These are phyloP conservation scores for Leucaena leucocephala DNA, from an alignment of 306 rosid species.

Conservation along the genomic window DNA sequence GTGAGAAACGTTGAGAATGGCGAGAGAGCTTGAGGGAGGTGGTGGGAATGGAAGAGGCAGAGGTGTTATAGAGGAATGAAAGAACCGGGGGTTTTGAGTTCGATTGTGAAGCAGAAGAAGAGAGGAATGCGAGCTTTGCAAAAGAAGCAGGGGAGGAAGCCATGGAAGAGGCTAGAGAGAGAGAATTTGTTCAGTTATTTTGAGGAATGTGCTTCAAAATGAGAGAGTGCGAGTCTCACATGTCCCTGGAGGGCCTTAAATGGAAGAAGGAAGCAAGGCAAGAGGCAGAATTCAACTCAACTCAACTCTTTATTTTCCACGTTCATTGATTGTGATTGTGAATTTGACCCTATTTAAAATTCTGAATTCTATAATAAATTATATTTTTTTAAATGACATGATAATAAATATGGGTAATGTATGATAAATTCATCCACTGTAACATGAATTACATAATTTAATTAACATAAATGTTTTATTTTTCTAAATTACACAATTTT, in stretches of 20 bases:
- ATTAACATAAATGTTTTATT: too few relatives aligned
- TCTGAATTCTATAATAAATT: not conserved
- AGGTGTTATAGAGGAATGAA: slow-evolving; percentile 43
- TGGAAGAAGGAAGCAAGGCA: not conserved
- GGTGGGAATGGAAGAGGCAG: slow-evolving; percentile 31
- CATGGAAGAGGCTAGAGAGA: slow-evolving; percentile 42
- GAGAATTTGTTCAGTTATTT: not conserved
- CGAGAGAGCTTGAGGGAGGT: slow-evolving; percentile 30
- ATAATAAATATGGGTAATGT: too few relatives aligned
- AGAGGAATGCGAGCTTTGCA: slow-evolving; percentile 37
- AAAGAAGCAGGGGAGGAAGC: slow-evolving; percentile 56
- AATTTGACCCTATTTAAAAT: not conserved
- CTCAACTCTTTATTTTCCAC: not conserved
- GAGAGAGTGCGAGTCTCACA: not conserved
- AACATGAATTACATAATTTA: too few relatives aligned
- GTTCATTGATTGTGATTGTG: not conserved
- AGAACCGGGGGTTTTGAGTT: slow-evolving; percentile 37
- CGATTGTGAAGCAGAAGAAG: not conserved
- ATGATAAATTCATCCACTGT: too few relatives aligned
- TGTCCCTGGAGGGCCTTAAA: not conserved
- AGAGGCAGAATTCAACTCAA: not conserved
- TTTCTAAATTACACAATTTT: too few relatives aligned
- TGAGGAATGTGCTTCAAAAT: not conserved
- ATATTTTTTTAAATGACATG: too few relatives aligned
- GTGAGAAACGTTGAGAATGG: not conserved